Conservation (phyloP, 2,329 filamentous ascomycete genomes). For the Neonectria coccinea region DNA sequence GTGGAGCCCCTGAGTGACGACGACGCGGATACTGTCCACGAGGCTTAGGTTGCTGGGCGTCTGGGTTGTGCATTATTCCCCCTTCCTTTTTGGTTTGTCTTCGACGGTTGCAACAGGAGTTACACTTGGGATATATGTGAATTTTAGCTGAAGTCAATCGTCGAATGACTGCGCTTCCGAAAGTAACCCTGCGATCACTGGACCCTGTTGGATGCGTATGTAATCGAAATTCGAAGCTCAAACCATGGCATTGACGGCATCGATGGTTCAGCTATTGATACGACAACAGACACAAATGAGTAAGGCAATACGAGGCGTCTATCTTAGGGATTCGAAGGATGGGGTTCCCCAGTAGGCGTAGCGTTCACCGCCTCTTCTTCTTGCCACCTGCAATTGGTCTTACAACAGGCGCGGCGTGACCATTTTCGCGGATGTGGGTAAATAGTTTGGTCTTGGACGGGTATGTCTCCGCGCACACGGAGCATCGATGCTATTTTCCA, state of each 20-base stretch:
- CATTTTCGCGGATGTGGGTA: conserved; percentile 74
- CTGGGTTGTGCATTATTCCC: conserved; percentile 29
- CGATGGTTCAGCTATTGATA: background rate
- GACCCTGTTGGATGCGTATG: background rate
- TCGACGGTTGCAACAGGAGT: conserved; percentile 29
- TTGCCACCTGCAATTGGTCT: conserved; percentile 42
- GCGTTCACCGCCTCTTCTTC: conserved; percentile 53
- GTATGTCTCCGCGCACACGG: conserved; percentile 59
- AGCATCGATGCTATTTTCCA: conserved; percentile 54
- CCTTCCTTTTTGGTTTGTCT: background rate
- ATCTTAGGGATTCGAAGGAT: background rate
- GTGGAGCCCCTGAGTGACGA: conserved; percentile 90
- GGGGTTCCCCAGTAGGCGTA: background rate
- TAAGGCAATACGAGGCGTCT: background rate
- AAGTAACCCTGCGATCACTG: background rate
- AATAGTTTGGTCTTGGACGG: conserved; percentile 78
- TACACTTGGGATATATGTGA: conserved; percentile 40
- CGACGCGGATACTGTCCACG: conserved; percentile 59
- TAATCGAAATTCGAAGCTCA: background rate
- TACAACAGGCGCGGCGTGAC: conserved; percentile 69
- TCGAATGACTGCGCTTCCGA: background rate
- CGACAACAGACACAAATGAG: background rate
- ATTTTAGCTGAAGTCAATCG: conserved; percentile 9
- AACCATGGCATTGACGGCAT: background rate
- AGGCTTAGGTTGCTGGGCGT: conserved; percentile 38